phyloP scores from a whole-genome alignment of 2,329 filamentous ascomycete genomes.

The Hymenoscyphus repandus region DNA sequence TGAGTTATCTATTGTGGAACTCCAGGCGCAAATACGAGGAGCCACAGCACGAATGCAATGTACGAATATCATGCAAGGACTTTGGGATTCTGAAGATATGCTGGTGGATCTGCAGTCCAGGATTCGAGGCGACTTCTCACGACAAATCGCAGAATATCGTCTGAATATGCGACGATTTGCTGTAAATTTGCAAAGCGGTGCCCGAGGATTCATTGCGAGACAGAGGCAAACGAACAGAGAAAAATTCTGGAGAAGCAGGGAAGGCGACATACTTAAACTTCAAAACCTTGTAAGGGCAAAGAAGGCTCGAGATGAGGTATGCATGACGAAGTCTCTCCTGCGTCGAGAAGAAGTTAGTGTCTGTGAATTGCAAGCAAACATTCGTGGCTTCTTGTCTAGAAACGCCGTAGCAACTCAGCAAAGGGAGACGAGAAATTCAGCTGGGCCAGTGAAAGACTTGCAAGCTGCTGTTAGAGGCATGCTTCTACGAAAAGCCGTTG shows the following conservation, averaged over 20 bases:
- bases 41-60: slow-evolving; percentile 72
- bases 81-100: slow-evolving; percentile 81
- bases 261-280: slow-evolving; percentile 68
- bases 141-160: slow-evolving; percentile 78
- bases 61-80: slow-evolving; percentile 75
- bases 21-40: slow-evolving; percentile 83
- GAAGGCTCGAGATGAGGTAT: slow-evolving; percentile 56
- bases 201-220: slow-evolving; percentile 71
- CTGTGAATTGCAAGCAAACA: slow-evolving; percentile 57
- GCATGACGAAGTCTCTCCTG: slow-evolving; percentile 52
- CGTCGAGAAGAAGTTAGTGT: slow-evolving; percentile 58
- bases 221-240: slow-evolving; percentile 57
- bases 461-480: slow-evolving; percentile 66
- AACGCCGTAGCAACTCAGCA: slow-evolving; percentile 51
- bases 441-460: slow-evolving; percentile 50
- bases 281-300: slow-evolving; percentile 75
- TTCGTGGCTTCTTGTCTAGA: slow-evolving; percentile 63
- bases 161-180: slow-evolving; percentile 80
- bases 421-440: slow-evolving; percentile 46
- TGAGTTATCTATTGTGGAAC: slow-evolving; percentile 64
- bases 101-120: slow-evolving; percentile 79
- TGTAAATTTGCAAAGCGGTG: slow-evolving; percentile 70
- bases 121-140: slow-evolving; percentile 80
- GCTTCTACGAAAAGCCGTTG: slow-evolving; percentile 47
- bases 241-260: slow-evolving; percentile 62